Percentiles rank a stretch among this genome's conserved stretches.
These are phyloP conservation scores for Rhodamnia rubescens DNA, from an alignment of 345 rosid genomes.

Conservation along the genomic window DNA sequence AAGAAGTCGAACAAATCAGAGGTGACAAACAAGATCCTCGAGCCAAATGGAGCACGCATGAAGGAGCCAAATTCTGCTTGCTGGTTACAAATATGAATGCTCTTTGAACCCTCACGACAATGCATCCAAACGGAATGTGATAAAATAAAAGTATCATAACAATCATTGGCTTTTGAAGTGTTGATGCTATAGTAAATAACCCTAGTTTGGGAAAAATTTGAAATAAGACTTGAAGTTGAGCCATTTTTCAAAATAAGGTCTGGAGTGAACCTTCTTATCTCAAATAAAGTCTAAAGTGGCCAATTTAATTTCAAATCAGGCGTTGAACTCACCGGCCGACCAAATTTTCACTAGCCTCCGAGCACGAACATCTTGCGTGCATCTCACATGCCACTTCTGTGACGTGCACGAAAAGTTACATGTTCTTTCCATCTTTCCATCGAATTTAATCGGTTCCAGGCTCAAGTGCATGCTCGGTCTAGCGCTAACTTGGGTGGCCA, in stretches of 20 bases:
- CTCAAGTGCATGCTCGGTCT: too few species aligned
- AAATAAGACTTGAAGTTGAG: not conserved
- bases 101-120: not conserved
- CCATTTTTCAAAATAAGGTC: not conserved
- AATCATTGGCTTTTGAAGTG: not conserved
- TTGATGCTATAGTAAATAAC: not conserved
- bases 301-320: too few species aligned
- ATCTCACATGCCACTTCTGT: not conserved
- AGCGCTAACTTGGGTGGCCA: not conserved
- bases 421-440: too few species aligned
- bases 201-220: not conserved
- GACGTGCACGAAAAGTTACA: not conserved
- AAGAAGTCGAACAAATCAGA: not conserved
- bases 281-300: not conserved
- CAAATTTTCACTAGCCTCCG: too few species aligned
- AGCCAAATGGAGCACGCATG: too few species aligned
- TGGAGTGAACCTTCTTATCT: too few species aligned
- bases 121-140: not conserved
- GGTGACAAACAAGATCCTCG: not conserved
- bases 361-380: not conserved
- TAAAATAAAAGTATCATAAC: not conserved
- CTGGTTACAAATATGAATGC: not conserved
- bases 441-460: too few species aligned
- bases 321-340: not conserved
- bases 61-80: not conserved